A percentile compares a stretch with the other conserved stretches of the same genome.
phyloP scores from a whole-genome alignment of 2,329 filamentous ascomycete species.

The Dactylellina leptospora region DNA sequence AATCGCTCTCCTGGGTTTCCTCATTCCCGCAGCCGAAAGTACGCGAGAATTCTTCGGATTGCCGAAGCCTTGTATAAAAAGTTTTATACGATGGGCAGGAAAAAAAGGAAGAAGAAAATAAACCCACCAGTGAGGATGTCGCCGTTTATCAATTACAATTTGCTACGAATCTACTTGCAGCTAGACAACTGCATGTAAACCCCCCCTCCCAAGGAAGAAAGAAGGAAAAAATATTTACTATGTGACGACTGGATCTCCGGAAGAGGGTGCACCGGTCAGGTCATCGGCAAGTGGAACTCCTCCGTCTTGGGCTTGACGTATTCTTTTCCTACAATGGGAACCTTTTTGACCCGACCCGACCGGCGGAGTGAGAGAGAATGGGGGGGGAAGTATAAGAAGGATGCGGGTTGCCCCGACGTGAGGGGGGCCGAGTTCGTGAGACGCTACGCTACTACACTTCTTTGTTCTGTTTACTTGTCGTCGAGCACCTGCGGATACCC shows the following conservation, averaged over 20 bases:
- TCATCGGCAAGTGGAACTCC: conserved; percentile 27
- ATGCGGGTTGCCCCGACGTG: conserved; percentile 18
- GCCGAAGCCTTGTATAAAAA: too few relatives aligned
- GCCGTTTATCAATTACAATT: conserved; percentile 39
- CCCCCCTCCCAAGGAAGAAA: too few relatives aligned
- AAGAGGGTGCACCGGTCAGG: conserved; percentile 4
- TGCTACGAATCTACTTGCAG: neutral
- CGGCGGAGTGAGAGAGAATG: too few relatives aligned
- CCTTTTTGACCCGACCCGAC: neutral
- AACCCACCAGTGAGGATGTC: conserved; percentile 51
- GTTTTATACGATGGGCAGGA: neutral
- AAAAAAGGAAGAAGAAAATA: conserved; percentile 18
- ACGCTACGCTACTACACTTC: too few relatives aligned
- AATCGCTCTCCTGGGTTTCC: conserved; percentile 7
- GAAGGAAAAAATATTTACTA: too few relatives aligned
- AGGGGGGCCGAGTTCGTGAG: too few relatives aligned
- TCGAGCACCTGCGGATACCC: too few relatives aligned
- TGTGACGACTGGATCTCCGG: neutral
- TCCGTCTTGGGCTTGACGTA: conserved; percentile 3
- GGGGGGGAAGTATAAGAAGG: conserved; percentile 10
- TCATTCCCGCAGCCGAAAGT: conserved; percentile 16
- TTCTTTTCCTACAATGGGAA: neutral
- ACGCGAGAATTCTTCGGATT: conserved; percentile 52
- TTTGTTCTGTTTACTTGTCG: too few relatives aligned
- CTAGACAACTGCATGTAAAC: neutral